phyloP scores from a whole-genome alignment of 495 filamentous ascomycete species.

The Apodospora peruviana region DNA sequence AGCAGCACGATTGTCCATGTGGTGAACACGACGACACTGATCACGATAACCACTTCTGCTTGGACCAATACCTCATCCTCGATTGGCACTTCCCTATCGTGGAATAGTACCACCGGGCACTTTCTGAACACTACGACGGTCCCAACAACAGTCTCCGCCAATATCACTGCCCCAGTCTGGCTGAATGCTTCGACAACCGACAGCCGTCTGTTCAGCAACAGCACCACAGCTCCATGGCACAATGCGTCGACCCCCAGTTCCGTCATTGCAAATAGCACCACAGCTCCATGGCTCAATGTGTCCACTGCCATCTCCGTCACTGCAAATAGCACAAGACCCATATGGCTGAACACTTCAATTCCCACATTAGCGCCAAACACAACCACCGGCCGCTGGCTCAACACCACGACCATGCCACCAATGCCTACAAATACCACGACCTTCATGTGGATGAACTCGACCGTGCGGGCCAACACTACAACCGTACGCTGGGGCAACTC shows the following conservation, averaged over 20 bases:
- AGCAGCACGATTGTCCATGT: background rate
- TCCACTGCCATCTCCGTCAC: background rate
- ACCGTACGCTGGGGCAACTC: slow-evolving; percentile 29
- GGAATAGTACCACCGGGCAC: background rate
- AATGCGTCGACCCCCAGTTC: slow-evolving; percentile 1
- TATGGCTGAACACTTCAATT: slow-evolving; percentile 16
- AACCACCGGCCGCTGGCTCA: slow-evolving; percentile 15
- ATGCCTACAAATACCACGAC: slow-evolving; percentile 16
- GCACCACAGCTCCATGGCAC: slow-evolving; percentile 4
- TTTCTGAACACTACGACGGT: slow-evolving; percentile 8
- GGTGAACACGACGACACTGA: slow-evolving; percentile 4
- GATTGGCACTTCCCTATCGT: background rate
- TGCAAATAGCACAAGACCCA: background rate
- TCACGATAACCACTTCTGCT: background rate
- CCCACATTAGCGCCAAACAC: slow-evolving; percentile 15
- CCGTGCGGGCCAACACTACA: slow-evolving; percentile 15
- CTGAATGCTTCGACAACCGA: background rate
- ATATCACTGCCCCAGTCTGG: background rate
- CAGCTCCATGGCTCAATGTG: slow-evolving; percentile 7
- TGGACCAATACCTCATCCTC: slow-evolving; percentile 4
- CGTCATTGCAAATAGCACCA: background rate
- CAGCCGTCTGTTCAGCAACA: background rate
- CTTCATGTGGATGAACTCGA: slow-evolving; percentile 8
- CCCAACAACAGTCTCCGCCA: background rate
- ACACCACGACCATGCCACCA: slow-evolving; percentile 16